Base-by-base conservation (phyloP, 2,329 filamentous ascomycete genomes). In the Diaporthe destruens region DNA sequence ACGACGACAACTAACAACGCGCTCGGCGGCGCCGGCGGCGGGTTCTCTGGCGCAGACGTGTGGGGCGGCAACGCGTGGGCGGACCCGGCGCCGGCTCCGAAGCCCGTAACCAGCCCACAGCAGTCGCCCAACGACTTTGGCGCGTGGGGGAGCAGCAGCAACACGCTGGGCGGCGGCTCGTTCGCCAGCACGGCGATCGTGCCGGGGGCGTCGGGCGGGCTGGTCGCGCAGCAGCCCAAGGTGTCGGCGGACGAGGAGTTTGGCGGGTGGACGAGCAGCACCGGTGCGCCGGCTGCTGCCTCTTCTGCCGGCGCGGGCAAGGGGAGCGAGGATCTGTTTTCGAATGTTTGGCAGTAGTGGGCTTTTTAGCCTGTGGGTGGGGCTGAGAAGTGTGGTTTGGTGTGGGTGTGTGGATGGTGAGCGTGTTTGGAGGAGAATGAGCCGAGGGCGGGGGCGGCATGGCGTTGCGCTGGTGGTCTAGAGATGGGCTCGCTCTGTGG, bases 241-340 rank as follows among this genome's bases (percentile, higher is more conserved):
- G 93, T 98, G 2, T 88, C 93, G 47, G 93, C 94, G 0, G 96
- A 98, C 78, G 96, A 98, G 82, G 96, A 98, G 80, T 98, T 98
- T 84, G 96, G 96, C 25, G 95, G 96, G 16, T 98, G 96, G 96
- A 91, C 94, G 61, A 97, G 94, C 87, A 84, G 92, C 88, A 78
- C 88, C 76, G 77, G 86, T 83, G 86, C 82, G 42, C 79, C 84
- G 25, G 80, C 80, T 16, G 36, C 2, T 29, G 29, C 5, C 5
- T 29, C 44, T 3, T 18, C n/a, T n/a, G n/a, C n/a, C 23, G 65
- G 69, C 32, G 23, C 54, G 4, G 14, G 32, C 3, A 74, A 74
- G 71, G 89, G 89, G 25, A 91, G 90, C 70, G 96, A 98, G 76
- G 96, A 98, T 84, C 82, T 98, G 78, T 98, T 98, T 83, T 95